These are phyloP conservation scores for Royoungia palumana DNA, from an alignment of 768 basidiomycete genomes.

Conservation along the genomic window DNA sequence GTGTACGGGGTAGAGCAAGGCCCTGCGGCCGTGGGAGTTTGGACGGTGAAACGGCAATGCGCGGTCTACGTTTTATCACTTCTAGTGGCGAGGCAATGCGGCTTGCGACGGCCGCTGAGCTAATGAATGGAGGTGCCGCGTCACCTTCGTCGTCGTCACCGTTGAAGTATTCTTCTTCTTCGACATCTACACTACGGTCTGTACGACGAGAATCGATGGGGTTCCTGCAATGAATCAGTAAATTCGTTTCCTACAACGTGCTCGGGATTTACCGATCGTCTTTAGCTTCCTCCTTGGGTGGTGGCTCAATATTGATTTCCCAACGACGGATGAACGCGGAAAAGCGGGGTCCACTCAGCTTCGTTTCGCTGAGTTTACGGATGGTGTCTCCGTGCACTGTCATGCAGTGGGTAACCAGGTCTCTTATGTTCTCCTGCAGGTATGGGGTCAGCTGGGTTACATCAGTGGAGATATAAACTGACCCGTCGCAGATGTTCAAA, in stretches of 20 bases:
- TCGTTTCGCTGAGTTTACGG: conserved; percentile 56
- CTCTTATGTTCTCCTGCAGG: conserved; percentile 80
- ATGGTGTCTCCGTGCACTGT: conserved; percentile 65
- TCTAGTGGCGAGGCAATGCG: conserved; percentile 33
- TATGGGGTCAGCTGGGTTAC: conserved; percentile 4
- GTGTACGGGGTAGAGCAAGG: conserved; percentile 42
- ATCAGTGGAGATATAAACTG: conserved; percentile 21
- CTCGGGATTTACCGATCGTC: conserved; percentile 45
- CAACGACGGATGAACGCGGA: conserved; percentile 70
- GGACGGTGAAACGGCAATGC: conserved; percentile 41
- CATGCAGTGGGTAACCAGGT: conserved; percentile 82
- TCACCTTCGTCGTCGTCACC: conserved; percentile 76
- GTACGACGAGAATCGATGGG: conserved; percentile 37
- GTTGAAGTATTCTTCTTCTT: conserved; percentile 95
- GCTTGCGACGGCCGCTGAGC: conserved; percentile 23
- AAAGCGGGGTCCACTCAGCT: conserved; percentile 65
- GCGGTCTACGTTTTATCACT: conserved; percentile 58
- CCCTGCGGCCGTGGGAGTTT: conserved; percentile 46
- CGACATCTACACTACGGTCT: conserved; percentile 57
- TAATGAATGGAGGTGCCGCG: conserved; percentile 34
- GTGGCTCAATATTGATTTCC: conserved; percentile 90
- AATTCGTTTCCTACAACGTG: conserved; percentile 3
- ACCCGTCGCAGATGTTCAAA: conserved; percentile 91
- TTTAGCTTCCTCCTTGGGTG: conserved; percentile 50
- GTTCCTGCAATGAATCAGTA: conserved; percentile 32